These are phyloP conservation scores for Butyriboletus loyo DNA, from an alignment of 768 basidiomycete genomes.

Conservation along the genomic window DNA sequence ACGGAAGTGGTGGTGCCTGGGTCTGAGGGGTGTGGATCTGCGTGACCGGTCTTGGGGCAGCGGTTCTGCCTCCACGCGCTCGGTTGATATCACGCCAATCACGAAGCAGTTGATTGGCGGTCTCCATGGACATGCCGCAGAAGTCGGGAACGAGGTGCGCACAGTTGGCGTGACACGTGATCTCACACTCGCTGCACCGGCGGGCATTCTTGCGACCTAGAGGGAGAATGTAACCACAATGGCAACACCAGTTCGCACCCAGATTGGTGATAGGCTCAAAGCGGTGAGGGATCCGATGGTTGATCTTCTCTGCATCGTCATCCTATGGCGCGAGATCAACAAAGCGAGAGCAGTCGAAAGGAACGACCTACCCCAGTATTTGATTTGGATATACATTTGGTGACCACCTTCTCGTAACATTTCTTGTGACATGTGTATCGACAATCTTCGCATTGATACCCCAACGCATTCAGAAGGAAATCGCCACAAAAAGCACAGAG, in stretches of 20 bases:
- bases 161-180: slow-evolving; percentile 97
- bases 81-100: slow-evolving; percentile 91
- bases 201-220: slow-evolving; percentile 96
- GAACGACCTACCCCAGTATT: slow-evolving; percentile 75
- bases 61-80: slow-evolving; percentile 48
- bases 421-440: slow-evolving; percentile 99
- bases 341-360: not conserved
- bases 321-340: slow-evolving; percentile 48
- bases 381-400: slow-evolving; percentile 98
- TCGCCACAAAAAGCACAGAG: slow-evolving; percentile 97
- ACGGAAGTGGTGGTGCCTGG: slow-evolving; percentile 33
- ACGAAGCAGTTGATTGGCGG: slow-evolving; percentile 87
- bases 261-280: slow-evolving; percentile 97
- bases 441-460: slow-evolving; percentile 99
- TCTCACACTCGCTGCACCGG: slow-evolving; percentile 92
- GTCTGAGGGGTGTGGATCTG: slow-evolving; percentile 32
- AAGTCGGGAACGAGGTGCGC: slow-evolving; percentile 98
- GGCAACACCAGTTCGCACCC: slow-evolving; percentile 99
- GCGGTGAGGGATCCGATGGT: slow-evolving; percentile 97
- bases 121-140: slow-evolving; percentile 99
- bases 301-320: slow-evolving; percentile 97
- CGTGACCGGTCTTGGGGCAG: slow-evolving; percentile 34
- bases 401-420: slow-evolving; percentile 98
- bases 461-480: slow-evolving; percentile 93
- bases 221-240: slow-evolving; percentile 97